These are phyloP conservation scores for Fusarium transvaalense DNA, from an alignment of 2,329 filamentous ascomycete genomes.

Conservation along the genomic window DNA sequence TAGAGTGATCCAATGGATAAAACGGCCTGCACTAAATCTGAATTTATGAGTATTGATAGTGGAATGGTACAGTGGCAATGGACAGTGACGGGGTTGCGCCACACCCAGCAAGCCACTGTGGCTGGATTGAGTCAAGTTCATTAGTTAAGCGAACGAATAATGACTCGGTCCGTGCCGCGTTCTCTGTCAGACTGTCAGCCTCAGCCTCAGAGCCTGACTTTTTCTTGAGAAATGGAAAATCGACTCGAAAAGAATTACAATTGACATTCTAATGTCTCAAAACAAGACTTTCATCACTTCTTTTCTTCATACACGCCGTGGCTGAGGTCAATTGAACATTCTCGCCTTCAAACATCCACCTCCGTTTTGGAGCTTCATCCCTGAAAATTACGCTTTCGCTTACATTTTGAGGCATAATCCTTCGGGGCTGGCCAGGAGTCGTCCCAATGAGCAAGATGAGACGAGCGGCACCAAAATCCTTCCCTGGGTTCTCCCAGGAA, in stretches of 20 bases:
- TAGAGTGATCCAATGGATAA: too few relatives aligned
- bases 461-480: background rate
- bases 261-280: background rate
- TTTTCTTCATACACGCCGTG: rapidly evolving
- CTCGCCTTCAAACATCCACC: background rate
- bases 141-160: background rate
- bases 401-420: background rate
- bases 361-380: background rate
- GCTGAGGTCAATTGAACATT: background rate
- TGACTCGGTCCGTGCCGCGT: background rate
- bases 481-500: slow-evolving; percentile 3
- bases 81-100: too few relatives aligned
- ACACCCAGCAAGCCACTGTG: background rate
- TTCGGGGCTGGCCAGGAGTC: background rate
- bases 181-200: background rate
- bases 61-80: too few relatives aligned
- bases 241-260: background rate
- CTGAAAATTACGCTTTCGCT: background rate
- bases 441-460: background rate
- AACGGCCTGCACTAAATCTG: too few relatives aligned
- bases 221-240: background rate
- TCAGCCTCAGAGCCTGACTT: background rate
- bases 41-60: too few relatives aligned
- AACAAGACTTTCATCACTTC: rapidly evolving
- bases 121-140: background rate